Evolutionary conservation across 1,284 basidiomycete species (phyloP), one percentile per base, ranked within the genome.

Genomic region (Pulchroboletus neoregius): DNA sequence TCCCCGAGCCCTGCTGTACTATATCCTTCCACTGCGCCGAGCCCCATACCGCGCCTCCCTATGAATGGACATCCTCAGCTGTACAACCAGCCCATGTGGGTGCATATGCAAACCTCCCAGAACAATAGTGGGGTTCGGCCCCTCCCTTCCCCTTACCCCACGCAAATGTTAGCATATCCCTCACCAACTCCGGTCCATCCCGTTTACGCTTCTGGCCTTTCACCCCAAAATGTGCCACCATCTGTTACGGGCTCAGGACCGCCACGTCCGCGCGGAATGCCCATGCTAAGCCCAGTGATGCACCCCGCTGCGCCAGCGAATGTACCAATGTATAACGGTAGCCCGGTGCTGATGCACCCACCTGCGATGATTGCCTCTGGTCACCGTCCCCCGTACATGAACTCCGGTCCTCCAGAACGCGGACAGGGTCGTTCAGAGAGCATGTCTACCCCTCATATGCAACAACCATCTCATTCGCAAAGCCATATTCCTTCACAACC

Each of bases 241-340:
- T 49, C 67, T 43, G 67, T 68, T 35, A 73, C 72, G 49, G 75
- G 70, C 30, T 61, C 67, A 16, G 66, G 63, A 39, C 73, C 68
- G 37, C 79, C 78, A 37, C 76, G 73, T 32, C 74, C 74, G 24
- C 70, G 66, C 60, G 68, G 67, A 60, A 65, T 73, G 57, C 54
- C 68, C 20, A 64, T 85, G 64, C 77, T 86, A 66, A 87, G 84
- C 60, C 86, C 86, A n/a, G 76, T 75, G 12, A 72, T 87, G 69
- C 65, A 76, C 31, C 79, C 79, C 60, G 74, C 79, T 16, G 69
- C 65, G 24, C 67, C 75, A 61, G 45, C 53, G 44, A 56, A 65
- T 54, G 52, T 63, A 62, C 38, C 55, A 11, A 80, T 86, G 75
- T 88, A 86, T 61, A 68, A 72, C 6, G 70, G 73, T 28, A 87